Base-by-base conservation (phyloP, 805 yeast genomes). In the Candida silvatica region DNA sequence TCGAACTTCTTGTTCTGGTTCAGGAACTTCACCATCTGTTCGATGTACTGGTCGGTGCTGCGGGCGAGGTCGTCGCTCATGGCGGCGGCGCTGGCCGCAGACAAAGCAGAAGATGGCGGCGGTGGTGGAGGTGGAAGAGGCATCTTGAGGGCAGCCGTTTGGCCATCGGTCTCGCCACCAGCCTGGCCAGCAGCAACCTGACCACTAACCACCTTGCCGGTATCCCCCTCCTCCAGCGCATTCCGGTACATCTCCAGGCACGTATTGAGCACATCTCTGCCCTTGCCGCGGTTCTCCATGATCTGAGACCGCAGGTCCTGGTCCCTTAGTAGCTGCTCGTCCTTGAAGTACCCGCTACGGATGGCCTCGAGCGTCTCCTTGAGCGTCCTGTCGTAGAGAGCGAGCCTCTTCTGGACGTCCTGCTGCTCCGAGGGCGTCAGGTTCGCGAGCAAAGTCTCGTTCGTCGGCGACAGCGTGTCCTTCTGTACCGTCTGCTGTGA, bases 1-100 rank as follows among this genome's bases (percentile, higher is more conserved):
- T 48, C 53, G 34, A 44, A 48, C 16, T 47, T 49, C 31, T 45
- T 49, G 32, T 46, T 44, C 25, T 48, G 47, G 11, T 44, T 43
- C 12, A 41, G 40, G 19, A 44, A 40, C 22, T 38, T 40, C 23
- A 45, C 49, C 47, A 48, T 42, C 19, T 48, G 47, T 32, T 46
- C 48, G 9, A 48, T 42, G 25, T 48, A 46, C 17, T 45, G 43
- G 37, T 50, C 51, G 3, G 51, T 44, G 16, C 46, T 37, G 19
- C 31, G 36, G 14, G 27, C 20, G 17, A 17, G 16, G 18, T 30
- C 26, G 7, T 20, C 33, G 14, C 25, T 20, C 11, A 30, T 30
- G 14, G 18, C 25, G 9, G n/a, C n/a, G n/a, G n/a, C n/a, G n/a
- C n/a, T n/a, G n/a, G n/a, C n/a, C n/a, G n/a, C 26, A 9, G 9